phyloP scores from a whole-genome alignment of 2,329 filamentous ascomycete genomes.

The Neocatenulostroma microsporum region DNA sequence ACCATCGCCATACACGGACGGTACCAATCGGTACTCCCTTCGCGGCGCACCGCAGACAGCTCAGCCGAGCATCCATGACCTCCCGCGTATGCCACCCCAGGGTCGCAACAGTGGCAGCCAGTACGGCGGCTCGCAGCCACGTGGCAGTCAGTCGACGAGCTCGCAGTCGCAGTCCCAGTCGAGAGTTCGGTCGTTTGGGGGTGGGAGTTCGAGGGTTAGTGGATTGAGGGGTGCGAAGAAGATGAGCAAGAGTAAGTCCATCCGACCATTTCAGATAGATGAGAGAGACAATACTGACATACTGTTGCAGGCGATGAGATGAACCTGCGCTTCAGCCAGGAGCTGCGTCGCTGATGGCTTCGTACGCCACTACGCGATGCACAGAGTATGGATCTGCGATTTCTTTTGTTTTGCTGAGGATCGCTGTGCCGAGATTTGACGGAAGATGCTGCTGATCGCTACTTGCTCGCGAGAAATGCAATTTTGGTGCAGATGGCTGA shows the following conservation, averaged over 20 bases:
- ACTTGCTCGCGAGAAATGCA: no score
- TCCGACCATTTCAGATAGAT: not conserved
- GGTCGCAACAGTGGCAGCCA: no score
- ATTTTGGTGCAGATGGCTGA: no score
- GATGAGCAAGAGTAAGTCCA: constrained; percentile 15
- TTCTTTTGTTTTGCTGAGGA: no score
- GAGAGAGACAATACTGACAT: no score
- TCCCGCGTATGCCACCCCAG: constrained; percentile 7
- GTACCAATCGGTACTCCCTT: constrained; percentile 2
- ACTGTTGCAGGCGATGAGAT: constrained; percentile 16
- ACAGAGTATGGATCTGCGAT: no score
- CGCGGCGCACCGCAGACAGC: constrained; percentile 1
- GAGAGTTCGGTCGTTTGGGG: constrained; percentile 13
- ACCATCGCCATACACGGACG: no score
- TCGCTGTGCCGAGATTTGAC: no score
- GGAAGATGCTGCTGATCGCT: no score
- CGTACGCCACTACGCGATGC: not conserved
- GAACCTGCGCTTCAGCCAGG: constrained; percentile 19
- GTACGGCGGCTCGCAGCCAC: no score
- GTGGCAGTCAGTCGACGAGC: no score
- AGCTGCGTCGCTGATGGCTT: constrained; percentile 13
- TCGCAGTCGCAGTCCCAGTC: constrained; percentile 3
- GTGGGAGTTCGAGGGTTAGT: constrained; percentile 7
- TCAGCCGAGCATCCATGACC: constrained; percentile 9
- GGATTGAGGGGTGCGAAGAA: constrained; percentile 13